phyloP scores from a whole-genome alignment of 2,329 filamentous ascomycete species.

The Colletotrichum plurivorum region DNA sequence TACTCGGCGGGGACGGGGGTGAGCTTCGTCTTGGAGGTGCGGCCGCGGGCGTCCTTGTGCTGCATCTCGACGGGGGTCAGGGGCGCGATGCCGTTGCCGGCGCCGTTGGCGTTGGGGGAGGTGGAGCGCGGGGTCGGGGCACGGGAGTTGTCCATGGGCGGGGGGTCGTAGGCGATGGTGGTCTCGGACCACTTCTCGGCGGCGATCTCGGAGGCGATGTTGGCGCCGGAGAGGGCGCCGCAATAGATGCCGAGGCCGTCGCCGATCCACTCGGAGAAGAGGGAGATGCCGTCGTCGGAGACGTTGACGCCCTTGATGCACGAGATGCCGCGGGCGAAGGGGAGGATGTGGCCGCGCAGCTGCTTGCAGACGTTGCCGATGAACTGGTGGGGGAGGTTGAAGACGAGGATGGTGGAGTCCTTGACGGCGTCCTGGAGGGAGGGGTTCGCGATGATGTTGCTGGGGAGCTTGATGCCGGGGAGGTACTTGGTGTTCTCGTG shows the following conservation, averaged over 20 bases:
- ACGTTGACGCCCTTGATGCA: conserved; percentile 99
- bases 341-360: conserved; percentile 89
- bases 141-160: conserved; percentile 83
- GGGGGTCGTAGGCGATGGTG: conserved; percentile 95
- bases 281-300: conserved; percentile 83
- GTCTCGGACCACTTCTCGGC: conserved; percentile 98
- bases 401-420: conserved; percentile 89
- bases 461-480: conserved; percentile 85
- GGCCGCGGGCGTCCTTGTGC: conserved; percentile 79
- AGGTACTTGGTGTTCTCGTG: conserved; percentile 99
- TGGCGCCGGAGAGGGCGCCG: conserved; percentile 93
- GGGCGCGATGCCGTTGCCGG: conserved; percentile 52
- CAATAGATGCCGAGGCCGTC: conserved; percentile 95
- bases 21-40: conserved; percentile 77
- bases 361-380: conserved; percentile 89
- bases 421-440: conserved; percentile 85
- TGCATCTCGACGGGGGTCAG: conserved; percentile 65
- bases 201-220: conserved; percentile 96
- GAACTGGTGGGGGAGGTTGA: conserved; percentile 98
- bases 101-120: conserved; percentile 65
- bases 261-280: conserved; percentile 97
- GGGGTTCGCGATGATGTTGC: conserved; percentile 88
- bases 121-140: conserved; percentile 72
- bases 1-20: conserved; percentile 85
- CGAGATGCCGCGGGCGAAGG: conserved; percentile 92